Conservation (phyloP, 257 asterid genomes). For the Lycium ferocissimum region DNA sequence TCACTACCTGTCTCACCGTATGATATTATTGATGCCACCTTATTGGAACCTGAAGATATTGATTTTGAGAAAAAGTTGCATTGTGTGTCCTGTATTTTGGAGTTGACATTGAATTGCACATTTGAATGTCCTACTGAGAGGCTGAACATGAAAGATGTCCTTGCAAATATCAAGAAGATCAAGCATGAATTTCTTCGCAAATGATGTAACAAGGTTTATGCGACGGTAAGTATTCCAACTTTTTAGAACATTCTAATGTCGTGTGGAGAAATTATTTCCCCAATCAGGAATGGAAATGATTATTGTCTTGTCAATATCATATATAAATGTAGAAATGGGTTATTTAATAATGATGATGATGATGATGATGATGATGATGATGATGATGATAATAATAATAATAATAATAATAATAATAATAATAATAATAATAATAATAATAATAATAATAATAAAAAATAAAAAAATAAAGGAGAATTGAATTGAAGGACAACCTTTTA, state of each 20-base stretch:
- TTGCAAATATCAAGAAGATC: constrained; percentile 3
- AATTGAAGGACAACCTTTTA: too few relatives aligned
- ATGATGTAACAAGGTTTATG: background rate
- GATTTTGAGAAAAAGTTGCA: background rate
- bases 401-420: too few relatives aligned
- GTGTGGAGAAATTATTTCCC: too few relatives aligned
- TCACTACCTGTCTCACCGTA: background rate
- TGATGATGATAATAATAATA: too few relatives aligned
- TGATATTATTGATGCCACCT: background rate
- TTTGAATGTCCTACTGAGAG: constrained; percentile 5
- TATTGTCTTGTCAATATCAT: too few relatives aligned
- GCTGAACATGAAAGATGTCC: background rate
- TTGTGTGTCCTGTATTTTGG: background rate
- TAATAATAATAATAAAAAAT: too few relatives aligned
- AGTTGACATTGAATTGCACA: constrained; percentile 15
- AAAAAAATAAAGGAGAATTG: too few relatives aligned
- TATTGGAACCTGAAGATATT: constrained; percentile 1
- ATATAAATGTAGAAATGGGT: too few relatives aligned
- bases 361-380: too few relatives aligned
- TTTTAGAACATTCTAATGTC: background rate
- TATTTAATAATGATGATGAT: too few relatives aligned
- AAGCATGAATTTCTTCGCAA: background rate
- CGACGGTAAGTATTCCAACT: background rate
- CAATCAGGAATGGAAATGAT: background rate
- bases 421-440: too few relatives aligned